Conservation (phyloP, 768 basidiomycete species). For the Leccinum disarticulatum region DNA sequence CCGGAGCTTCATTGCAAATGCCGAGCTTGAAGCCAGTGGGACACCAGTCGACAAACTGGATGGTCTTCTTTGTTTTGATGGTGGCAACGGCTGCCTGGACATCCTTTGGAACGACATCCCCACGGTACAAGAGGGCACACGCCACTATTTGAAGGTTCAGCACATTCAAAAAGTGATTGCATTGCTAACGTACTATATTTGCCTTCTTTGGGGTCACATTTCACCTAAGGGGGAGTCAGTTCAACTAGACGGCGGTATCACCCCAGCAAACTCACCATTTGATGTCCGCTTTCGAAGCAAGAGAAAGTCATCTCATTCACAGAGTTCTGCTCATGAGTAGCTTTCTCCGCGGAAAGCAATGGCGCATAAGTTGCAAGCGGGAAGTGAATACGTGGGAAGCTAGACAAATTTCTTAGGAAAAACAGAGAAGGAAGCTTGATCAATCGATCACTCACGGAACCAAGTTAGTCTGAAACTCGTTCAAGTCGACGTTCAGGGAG, state of each 20-base stretch:
- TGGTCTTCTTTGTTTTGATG: conserved; percentile 97
- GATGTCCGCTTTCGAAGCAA: conserved; percentile 95
- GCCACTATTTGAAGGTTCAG: conserved; percentile 58
- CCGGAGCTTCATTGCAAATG: conserved; percentile 96
- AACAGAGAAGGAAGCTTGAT: neutral
- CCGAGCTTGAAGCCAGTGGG: conserved; percentile 98
- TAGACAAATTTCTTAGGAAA: conserved; percentile 29
- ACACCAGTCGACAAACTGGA: conserved; percentile 98
- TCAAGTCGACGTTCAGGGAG: conserved; percentile 94
- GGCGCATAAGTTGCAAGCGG: conserved; percentile 96
- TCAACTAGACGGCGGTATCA: conserved; percentile 3
- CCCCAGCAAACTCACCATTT: conserved; percentile 65
- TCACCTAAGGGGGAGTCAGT: conserved; percentile 38
- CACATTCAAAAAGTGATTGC: neutral
- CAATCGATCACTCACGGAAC: conserved; percentile 74
- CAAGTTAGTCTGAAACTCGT: conserved; percentile 98
- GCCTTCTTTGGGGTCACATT: conserved; percentile 95
- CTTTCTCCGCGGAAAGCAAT: conserved; percentile 93
- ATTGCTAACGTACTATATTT: conserved; percentile 83
- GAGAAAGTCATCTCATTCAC: conserved; percentile 98
- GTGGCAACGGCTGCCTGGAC: conserved; percentile 87
- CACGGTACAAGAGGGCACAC: conserved; percentile 89
- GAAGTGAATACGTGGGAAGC: conserved; percentile 98
- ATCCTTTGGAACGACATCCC: conserved; percentile 97
- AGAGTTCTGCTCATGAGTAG: conserved; percentile 94